Base-by-base conservation (phyloP, 768 basidiomycete species). In the Lyophyllum shimeji region DNA sequence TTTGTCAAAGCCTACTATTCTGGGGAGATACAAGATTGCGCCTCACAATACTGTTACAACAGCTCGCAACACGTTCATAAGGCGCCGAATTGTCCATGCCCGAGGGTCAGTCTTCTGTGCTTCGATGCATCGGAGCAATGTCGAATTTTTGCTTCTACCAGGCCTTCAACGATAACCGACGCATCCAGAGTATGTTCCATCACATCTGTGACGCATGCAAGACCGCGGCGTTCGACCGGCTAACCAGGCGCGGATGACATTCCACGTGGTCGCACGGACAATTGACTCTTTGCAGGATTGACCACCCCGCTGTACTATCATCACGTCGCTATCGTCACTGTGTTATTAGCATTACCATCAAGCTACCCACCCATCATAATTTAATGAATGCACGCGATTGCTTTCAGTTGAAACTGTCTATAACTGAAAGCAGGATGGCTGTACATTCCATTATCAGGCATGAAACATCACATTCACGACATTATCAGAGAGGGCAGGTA, bases 121-220 rank as follows among this genome's bases (percentile, higher is more conserved):
- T 23, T 29, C 33, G 7, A 33, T 44, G 18, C 18, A 18, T 43
- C 23, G 1, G 42, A 5, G 42, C 33, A 37, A 18, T 21, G 27
- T 46, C 49, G 2, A 60, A 51, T 34, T 24, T 13, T 40, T 21
- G 20, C n/a, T 20, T 46, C 13, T 46, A 23, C 29, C 57, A 82
- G 79, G 65, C 60, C 31, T 66, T 70, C 33, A 57, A 69, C 47
- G 85, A 87, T 61, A 65, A 82, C 37, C 77, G 81, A 52, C 76
- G 78, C 39, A 83, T 89, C 37, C 71, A 78, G 55, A 90, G 83
- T 67, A 74, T 88, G 68, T 85, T 89, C 61, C 86, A 86, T 61
- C 78, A 79, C 55, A 74, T 80, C 53, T 89, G 87, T 71, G 86
- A 86, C 4, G 59, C 46, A 1, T 88, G 87, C 72, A 76, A 73